Percentiles rank a stretch among this genome's conserved stretches.
phyloP scores from a whole-genome alignment of 768 basidiomycete genomes.

The Dentipellis sp. region DNA sequence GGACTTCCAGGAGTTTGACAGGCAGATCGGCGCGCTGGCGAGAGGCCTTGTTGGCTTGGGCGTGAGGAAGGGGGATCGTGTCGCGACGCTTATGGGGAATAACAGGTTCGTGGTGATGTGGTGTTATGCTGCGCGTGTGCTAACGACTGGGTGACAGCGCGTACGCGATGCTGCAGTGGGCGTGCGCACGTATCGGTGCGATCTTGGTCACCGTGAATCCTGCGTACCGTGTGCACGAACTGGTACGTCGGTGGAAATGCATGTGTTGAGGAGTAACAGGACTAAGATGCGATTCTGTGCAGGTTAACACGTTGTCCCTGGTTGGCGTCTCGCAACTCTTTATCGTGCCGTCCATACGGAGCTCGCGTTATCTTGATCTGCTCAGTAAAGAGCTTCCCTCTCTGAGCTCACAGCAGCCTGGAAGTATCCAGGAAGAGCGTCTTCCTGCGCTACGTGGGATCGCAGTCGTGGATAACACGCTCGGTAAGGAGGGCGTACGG shows the following conservation, averaged over 20 bases:
- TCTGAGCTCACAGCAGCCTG: slow-evolving; percentile 37
- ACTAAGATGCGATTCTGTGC: too few relatives aligned
- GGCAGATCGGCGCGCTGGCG: slow-evolving; percentile 57
- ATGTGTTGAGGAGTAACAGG: too few relatives aligned
- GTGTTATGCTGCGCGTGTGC: background rate
- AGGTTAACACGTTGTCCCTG: slow-evolving; percentile 44
- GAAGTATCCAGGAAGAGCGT: slow-evolving; percentile 45
- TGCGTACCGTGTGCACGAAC: slow-evolving; percentile 62
- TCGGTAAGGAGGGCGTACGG: slow-evolving; percentile 21
- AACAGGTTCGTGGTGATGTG: slow-evolving; percentile 44
- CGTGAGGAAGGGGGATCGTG: slow-evolving; percentile 65
- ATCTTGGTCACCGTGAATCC: slow-evolving; percentile 80
- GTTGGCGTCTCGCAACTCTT: slow-evolving; percentile 64
- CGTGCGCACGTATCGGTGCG: slow-evolving; percentile 77
- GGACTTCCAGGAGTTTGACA: slow-evolving; percentile 64
- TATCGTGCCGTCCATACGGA: slow-evolving; percentile 58
- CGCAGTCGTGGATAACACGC: slow-evolving; percentile 57
- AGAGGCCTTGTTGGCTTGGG: slow-evolving; percentile 63
- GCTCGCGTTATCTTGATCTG: slow-evolving; percentile 53
- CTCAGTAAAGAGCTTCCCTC: slow-evolving; percentile 51
- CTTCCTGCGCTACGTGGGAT: slow-evolving; percentile 57
- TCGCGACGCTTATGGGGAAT: slow-evolving; percentile 80
- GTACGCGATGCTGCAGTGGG: slow-evolving; percentile 80
- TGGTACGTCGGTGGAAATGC: slow-evolving; percentile 33
- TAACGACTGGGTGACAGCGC: slow-evolving; percentile 33